A percentile compares a stretch with the other conserved stretches of the same genome.
These are phyloP conservation scores for Batkoa obscura DNA, from an alignment of 371 early-diverging fungal species.

Conservation along the genomic window DNA sequence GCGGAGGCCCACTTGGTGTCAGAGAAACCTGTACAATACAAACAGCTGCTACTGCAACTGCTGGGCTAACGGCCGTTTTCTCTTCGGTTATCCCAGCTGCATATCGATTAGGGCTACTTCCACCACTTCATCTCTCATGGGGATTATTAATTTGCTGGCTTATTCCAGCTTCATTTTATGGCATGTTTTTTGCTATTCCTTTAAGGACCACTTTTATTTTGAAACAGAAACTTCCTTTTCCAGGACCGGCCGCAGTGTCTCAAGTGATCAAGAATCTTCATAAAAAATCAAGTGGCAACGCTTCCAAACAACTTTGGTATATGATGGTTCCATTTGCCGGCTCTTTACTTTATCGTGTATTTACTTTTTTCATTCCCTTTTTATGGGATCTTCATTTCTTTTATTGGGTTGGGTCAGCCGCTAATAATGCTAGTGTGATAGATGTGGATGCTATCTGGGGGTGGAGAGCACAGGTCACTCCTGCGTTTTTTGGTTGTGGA, in stretches of 20 bases:
- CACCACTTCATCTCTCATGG: conserved; percentile 19
- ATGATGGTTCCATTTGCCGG: conserved; percentile 17
- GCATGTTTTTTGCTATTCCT: conserved; percentile 55
- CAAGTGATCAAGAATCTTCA: conserved; percentile 42
- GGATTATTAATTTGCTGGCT: conserved; percentile 31
- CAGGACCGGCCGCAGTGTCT: conserved; percentile 46
- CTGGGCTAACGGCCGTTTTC: conserved; percentile 43
- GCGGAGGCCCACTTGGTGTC: conserved; percentile 42
- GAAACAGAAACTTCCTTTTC: conserved; percentile 46
- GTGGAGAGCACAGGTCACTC: conserved; percentile 5
- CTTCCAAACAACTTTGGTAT: conserved; percentile 18
- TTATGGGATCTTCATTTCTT: conserved; percentile 30
- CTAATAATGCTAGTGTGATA: conserved; percentile 19
- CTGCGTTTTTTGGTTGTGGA: conserved; percentile 34
- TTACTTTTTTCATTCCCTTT: conserved; percentile 28
- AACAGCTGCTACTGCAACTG: conserved; percentile 47
- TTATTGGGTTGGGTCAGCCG: conserved; percentile 30
- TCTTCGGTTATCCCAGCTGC: conserved; percentile 47
- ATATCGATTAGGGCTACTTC: conserved; percentile 38
- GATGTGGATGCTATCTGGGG: conserved; percentile 13
- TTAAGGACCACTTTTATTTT: conserved; percentile 46
- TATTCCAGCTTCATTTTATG: conserved; percentile 38
- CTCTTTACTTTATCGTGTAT: conserved; percentile 11
- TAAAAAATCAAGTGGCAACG: conserved; percentile 18
- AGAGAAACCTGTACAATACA: conserved; percentile 49